Evolutionary conservation across 2,329 filamentous ascomycete genomes (phyloP).

Genomic region (Huntiella bhutanensis): DNA sequence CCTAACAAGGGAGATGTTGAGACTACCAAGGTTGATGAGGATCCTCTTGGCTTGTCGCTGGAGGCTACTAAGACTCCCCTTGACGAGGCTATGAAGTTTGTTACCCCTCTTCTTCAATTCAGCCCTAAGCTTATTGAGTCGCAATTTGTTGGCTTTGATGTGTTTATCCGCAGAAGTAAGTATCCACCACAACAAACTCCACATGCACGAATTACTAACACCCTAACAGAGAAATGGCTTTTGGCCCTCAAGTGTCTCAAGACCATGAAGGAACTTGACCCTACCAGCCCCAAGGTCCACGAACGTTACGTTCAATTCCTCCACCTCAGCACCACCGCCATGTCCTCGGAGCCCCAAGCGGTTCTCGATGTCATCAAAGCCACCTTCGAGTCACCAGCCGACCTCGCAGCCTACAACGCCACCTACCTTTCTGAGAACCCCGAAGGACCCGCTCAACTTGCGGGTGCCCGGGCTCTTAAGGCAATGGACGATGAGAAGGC

Average conservation of each 20-base stretch:
- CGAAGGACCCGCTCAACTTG: constrained; percentile 38
- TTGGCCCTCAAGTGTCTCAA: constrained; percentile 75
- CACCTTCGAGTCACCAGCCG: constrained; percentile 30
- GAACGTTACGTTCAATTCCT: constrained; percentile 56
- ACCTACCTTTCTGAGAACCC: constrained; percentile 45
- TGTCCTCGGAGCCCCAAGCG: constrained; percentile 42
- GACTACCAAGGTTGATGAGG: constrained; percentile 72
- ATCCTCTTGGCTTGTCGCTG: constrained; percentile 66
- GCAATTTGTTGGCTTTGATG: constrained; percentile 76
- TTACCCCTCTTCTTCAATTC: constrained; percentile 63
- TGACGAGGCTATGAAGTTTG: constrained; percentile 70
- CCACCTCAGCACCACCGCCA: constrained; percentile 35
- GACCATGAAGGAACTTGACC: constrained; percentile 49
- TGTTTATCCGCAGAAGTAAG: constrained; percentile 70
- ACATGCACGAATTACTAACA: background rate
- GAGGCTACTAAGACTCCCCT: constrained; percentile 67
- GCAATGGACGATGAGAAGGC: constrained; percentile 37
- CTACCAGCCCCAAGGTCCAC: constrained; percentile 52
- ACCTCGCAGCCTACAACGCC: constrained; percentile 46
- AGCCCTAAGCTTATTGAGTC: constrained; percentile 64
- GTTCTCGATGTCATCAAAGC: constrained; percentile 50
- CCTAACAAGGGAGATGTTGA: constrained; percentile 58
- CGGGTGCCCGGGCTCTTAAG: constrained; percentile 40
- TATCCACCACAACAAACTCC: constrained; percentile 10
- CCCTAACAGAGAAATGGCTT: constrained; percentile 54